A percentile compares a stretch with the other conserved stretches of the same genome.
These are phyloP conservation scores for Candida silvicultrix DNA, from an alignment of 805 yeast species.

Conservation along the genomic window DNA sequence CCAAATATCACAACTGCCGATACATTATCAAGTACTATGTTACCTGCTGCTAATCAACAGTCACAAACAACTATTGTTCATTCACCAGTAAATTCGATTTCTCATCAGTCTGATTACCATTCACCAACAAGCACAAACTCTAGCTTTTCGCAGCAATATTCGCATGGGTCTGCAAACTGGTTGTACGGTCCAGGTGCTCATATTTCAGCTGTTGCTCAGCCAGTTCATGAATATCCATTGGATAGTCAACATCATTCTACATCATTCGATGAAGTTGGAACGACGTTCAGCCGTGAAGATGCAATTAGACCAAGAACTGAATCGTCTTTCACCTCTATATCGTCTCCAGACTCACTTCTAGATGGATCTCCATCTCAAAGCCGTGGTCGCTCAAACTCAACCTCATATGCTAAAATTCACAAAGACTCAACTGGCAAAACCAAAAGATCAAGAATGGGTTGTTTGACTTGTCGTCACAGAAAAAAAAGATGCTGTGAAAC, in stretches of 20 bases:
- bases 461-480: conserved; percentile 70
- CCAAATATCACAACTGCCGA: background rate
- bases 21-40: background rate
- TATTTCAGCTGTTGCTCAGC: background rate
- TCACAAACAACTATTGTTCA: background rate
- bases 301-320: background rate
- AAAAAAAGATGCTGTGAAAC: conserved; percentile 76
- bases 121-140: background rate
- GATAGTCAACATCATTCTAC: background rate
- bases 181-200: background rate
- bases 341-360: background rate
- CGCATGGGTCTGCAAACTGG: background rate
- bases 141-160: background rate
- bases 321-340: background rate
- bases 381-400: background rate
- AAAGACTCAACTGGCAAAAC: conserved; percentile 7
- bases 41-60: background rate
- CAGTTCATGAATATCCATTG: background rate
- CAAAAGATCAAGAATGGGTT: conserved; percentile 61
- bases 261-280: background rate
- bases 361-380: background rate
- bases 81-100: background rate
- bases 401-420: background rate
- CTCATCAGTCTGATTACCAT: background rate
- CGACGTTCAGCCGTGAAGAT: background rate